Evolutionary conservation across 148 eudicot genomes (phyloP).

Genomic region (Agrostemma githago): DNA sequence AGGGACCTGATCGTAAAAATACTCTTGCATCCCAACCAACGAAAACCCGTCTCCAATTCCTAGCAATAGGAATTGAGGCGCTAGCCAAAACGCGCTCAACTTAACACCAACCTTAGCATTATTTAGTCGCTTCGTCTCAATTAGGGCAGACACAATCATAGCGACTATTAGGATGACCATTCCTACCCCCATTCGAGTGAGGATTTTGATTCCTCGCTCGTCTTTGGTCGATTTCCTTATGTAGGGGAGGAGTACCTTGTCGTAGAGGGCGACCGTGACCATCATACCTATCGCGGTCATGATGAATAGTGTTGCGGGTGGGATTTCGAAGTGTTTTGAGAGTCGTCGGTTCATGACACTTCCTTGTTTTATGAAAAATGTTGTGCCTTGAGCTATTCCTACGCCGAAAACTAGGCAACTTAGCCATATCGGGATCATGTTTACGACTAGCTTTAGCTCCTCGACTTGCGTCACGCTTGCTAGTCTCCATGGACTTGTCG

Average conservation of each 20-base stretch:
- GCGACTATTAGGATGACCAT: constrained; percentile 39
- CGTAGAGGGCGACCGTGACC: constrained; percentile 36
- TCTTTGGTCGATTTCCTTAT: constrained; percentile 36
- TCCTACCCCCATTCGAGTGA: constrained; percentile 52
- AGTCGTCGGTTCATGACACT: constrained; percentile 35
- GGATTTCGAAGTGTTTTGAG: constrained; percentile 33
- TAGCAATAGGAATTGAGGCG: constrained; percentile 47
- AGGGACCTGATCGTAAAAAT: constrained; percentile 63
- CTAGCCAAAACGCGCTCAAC: constrained; percentile 56
- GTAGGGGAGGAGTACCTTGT: constrained; percentile 41
- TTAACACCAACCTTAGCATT: constrained; percentile 14
- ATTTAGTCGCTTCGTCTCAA: constrained; percentile 36
- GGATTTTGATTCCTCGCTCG: constrained; percentile 50
- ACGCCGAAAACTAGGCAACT: constrained; percentile 47
- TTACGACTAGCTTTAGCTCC: constrained; percentile 51
- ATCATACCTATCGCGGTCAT: constrained; percentile 38
- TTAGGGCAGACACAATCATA: constrained; percentile 39
- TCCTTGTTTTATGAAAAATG: constrained; percentile 63
- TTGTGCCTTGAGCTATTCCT: constrained; percentile 42
- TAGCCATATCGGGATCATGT: constrained; percentile 59
- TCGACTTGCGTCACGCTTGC: constrained; percentile 56
- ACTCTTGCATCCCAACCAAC: constrained; percentile 66
- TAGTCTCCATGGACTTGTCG: constrained; percentile 45
- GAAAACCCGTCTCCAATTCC: constrained; percentile 56
- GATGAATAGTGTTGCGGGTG: constrained; percentile 46